Conservation (phyloP, 169 alveolate species). For the Theileria sp. region DNA sequence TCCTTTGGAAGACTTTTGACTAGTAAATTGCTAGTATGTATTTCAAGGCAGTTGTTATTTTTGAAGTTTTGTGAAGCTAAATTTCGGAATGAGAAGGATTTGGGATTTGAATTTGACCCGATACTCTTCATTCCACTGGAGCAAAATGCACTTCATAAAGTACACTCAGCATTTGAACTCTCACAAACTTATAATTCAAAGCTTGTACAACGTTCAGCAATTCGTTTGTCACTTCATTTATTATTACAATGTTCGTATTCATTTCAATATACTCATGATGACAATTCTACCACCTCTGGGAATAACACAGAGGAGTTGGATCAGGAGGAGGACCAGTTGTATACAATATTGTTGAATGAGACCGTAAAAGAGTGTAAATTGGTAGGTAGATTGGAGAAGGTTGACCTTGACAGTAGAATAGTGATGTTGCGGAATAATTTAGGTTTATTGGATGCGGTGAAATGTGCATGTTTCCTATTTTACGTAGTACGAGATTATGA, state of each 20-base stretch:
- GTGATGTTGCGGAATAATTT: conserved; percentile 11
- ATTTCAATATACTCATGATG: not conserved
- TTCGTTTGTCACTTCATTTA: conserved; percentile 26
- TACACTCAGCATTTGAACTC: conserved; percentile 52
- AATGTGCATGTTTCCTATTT: conserved; percentile 26
- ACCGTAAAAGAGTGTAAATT: not conserved
- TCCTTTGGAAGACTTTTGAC: conserved; percentile 38
- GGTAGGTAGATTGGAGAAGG: conserved; percentile 1
- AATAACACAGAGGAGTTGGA: not conserved
- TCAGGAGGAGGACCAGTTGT: not conserved
- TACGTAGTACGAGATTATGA: conserved; percentile 5
- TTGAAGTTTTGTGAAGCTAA: conserved; percentile 33
- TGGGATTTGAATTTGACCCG: conserved; percentile 56
- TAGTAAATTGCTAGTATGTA: conserved; percentile 38
- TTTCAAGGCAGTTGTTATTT: conserved; percentile 53
- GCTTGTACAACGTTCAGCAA: conserved; percentile 48
- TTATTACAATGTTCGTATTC: conserved; percentile 1
- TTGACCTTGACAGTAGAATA: not conserved
- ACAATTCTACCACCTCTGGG: not conserved
- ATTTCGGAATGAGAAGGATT: conserved; percentile 39
- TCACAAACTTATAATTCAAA: conserved; percentile 54
- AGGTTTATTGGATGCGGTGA: conserved; percentile 38
- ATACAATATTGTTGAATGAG: not conserved
- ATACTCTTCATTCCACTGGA: conserved; percentile 31
- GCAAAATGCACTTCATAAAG: conserved; percentile 13